Evolutionary conservation across 192 early-diverging fungal genomes (phyloP).

Genomic region (Backusella tarrabulga): DNA sequence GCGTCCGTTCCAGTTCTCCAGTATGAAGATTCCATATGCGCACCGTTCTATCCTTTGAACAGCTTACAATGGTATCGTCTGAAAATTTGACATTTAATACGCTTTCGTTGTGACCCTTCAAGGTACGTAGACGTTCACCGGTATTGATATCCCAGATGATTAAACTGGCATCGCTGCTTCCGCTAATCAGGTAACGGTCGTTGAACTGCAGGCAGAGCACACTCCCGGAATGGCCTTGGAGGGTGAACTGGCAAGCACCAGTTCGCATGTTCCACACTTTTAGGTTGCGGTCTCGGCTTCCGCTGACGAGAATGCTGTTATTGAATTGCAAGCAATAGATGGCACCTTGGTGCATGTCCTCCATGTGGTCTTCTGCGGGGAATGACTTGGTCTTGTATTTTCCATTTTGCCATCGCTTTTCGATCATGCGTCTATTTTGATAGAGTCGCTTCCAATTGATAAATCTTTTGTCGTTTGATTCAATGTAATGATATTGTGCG

Average conservation of each 20-base stretch:
- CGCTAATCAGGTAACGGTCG: conserved; percentile 62
- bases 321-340: conserved; percentile 88
- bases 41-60: conserved; percentile 83
- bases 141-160: conserved; percentile 78
- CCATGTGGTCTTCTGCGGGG: conserved; percentile 27
- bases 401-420: conserved; percentile 75
- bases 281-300: conserved; percentile 66
- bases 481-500: conserved; percentile 34
- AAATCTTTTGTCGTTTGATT: conserved; percentile 36
- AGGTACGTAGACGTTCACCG: conserved; percentile 40
- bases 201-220: conserved; percentile 90
- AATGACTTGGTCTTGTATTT: conserved; percentile 60
- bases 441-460: conserved; percentile 80
- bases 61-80: conserved; percentile 74
- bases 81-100: conserved; percentile 82
- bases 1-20: conserved; percentile 51
- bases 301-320: conserved; percentile 64
- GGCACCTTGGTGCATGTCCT: conserved; percentile 75
- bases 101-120: conserved; percentile 58
- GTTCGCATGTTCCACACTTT: conserved; percentile 79
- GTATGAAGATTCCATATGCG: conserved; percentile 76
- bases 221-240: conserved; percentile 73
- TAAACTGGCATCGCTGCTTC: conserved; percentile 66
- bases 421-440: conserved; percentile 58
- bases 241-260: conserved; percentile 53